Evolutionary conservation across 148 eudicot species (phyloP).

Genomic region (Rheum nobile): DNA sequence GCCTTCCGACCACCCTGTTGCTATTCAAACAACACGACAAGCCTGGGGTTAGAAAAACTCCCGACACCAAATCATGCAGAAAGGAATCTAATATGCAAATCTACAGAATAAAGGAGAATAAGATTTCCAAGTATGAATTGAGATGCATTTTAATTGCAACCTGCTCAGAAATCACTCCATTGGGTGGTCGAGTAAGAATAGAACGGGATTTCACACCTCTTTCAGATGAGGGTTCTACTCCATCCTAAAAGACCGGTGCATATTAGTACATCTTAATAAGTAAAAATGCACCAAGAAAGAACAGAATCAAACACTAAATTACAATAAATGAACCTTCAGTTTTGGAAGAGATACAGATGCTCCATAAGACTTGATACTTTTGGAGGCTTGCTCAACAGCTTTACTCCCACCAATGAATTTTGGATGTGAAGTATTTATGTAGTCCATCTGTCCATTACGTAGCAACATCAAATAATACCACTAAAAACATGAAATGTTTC

Average conservation of each 20-base stretch:
- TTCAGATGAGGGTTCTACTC: conserved; percentile 57
- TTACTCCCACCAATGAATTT: conserved; percentile 30
- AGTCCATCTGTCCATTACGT: conserved; percentile 21
- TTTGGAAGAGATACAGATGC: conserved; percentile 23
- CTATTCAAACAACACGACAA: neutral
- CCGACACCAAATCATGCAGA: conserved; percentile 5
- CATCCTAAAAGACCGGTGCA: conserved; percentile 36
- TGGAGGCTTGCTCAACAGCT: conserved; percentile 28
- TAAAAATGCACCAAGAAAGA: neutral
- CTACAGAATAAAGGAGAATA: neutral
- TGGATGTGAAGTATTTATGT: conserved; percentile 30
- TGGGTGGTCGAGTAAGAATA: conserved; percentile 52
- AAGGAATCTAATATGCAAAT: neutral
- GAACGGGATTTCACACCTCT: conserved; percentile 69
- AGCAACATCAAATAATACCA: neutral
- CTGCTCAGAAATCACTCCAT: conserved; percentile 76
- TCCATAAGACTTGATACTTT: conserved; percentile 30
- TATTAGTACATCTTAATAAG: neutral
- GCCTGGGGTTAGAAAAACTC: neutral
- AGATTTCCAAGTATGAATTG: neutral
- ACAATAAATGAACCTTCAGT: conserved; percentile 24
- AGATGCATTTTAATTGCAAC: conserved; percentile 18
- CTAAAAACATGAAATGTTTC: neutral
- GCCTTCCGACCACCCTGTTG: conserved; percentile 48
- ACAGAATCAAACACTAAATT: neutral